Evolutionary conservation across 176 grass and related monocot species (phyloP).

Genomic region (Hsuehochloa calcarea): DNA sequence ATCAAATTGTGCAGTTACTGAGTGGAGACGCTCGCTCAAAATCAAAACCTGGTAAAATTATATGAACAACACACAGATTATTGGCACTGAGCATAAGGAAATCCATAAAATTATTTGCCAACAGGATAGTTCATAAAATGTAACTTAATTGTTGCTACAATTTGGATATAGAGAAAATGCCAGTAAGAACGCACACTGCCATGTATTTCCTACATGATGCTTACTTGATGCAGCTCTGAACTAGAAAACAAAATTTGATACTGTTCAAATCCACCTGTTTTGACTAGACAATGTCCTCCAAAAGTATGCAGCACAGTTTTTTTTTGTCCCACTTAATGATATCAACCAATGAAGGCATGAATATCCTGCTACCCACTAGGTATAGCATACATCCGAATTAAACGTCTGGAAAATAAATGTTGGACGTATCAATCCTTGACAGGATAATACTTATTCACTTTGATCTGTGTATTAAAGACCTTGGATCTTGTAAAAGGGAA

Average conservation of each 20-base stretch:
- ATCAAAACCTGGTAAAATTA: slow-evolving; percentile 72
- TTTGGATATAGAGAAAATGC: not conserved
- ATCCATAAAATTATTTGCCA: not conserved
- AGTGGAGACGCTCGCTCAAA: slow-evolving; percentile 80
- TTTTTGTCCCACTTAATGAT: not conserved
- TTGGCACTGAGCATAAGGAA: slow-evolving; percentile 12
- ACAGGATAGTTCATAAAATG: slow-evolving; percentile 10
- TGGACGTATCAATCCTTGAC: not conserved
- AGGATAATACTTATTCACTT: not conserved
- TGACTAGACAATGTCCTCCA: not conserved
- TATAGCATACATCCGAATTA: not conserved
- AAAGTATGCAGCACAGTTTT: not conserved
- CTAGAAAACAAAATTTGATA: slow-evolving; percentile 6
- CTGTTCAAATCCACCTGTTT: not conserved
- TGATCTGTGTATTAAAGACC: not conserved
- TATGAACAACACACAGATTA: slow-evolving; percentile 3
- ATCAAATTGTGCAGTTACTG: slow-evolving; percentile 84
- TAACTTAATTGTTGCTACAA: not conserved
- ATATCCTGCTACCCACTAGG: not conserved
- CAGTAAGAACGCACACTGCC: not conserved
- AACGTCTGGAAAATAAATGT: not conserved
- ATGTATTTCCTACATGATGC: not conserved
- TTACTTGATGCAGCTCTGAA: not conserved
- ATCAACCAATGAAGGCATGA: not conserved
- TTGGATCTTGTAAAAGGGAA: not conserved